phyloP scores from a whole-genome alignment of 129 eudicot genomes.

The Arctium lappa region DNA sequence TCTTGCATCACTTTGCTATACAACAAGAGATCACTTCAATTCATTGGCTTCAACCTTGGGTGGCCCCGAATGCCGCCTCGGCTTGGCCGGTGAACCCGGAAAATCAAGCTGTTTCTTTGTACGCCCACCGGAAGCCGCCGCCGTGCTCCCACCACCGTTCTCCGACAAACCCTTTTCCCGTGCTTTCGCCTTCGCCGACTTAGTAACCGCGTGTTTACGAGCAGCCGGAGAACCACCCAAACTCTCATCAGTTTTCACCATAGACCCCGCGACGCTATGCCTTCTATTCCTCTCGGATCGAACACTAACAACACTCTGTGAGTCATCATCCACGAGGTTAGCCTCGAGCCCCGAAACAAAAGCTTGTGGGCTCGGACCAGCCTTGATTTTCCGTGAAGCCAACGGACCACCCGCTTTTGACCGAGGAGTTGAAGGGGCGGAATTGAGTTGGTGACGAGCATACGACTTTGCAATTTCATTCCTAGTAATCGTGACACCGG shows the following conservation, averaged over 20 bases:
- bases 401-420: conserved; percentile 33
- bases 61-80: conserved; percentile 38
- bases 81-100: conserved; percentile 23
- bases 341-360: conserved; percentile 31
- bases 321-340: conserved; percentile 42
- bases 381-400: conserved; percentile 45
- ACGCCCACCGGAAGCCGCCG: conserved; percentile 28
- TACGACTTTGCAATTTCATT: conserved; percentile 76
- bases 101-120: conserved; percentile 27
- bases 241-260: conserved; percentile 59
- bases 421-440: conserved; percentile 52
- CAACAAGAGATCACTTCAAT: conserved; percentile 10
- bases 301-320: conserved; percentile 57
- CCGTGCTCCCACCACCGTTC: conserved; percentile 39
- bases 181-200: conserved; percentile 64
- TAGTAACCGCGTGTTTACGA: conserved; percentile 64
- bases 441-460: conserved; percentile 75
- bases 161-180: conserved; percentile 41
- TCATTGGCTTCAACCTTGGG: conserved; percentile 29
- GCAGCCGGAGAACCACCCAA: conserved; percentile 54
- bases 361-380: conserved; percentile 56
- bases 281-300: conserved; percentile 71
- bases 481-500: conserved; percentile 31
- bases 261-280: conserved; percentile 69
- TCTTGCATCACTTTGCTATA: conserved; percentile 1